A percentile compares a stretch with the other conserved stretches of the same genome.
phyloP scores from a whole-genome alignment of 257 asterid species.

The Nicotiana tomentosiformis region DNA sequence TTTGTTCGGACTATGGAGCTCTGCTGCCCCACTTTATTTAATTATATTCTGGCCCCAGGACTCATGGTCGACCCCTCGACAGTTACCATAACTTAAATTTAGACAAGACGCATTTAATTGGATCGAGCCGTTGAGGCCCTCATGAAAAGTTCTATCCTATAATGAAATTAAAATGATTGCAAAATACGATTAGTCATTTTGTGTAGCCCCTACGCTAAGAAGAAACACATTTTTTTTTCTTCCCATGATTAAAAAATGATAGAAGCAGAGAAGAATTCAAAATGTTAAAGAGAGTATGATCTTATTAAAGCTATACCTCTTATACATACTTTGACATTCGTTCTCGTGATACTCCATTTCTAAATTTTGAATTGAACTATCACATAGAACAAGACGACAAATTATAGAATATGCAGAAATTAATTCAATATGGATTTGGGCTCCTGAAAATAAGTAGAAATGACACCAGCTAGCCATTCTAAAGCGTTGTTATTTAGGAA shows the following conservation, averaged over 20 bases:
- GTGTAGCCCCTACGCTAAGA: background rate
- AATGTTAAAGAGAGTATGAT: background rate
- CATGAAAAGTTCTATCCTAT: background rate
- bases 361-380: background rate
- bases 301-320: background rate
- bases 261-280: background rate
- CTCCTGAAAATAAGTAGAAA: too few species aligned
- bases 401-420: background rate
- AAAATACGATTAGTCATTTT: background rate
- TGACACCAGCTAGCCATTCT: too few species aligned
- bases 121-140: background rate
- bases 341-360: background rate
- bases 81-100: background rate
- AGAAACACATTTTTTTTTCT: background rate
- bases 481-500: too few species aligned
- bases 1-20: background rate
- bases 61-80: background rate
- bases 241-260: background rate
- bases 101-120: background rate
- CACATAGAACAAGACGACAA: background rate
- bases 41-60: background rate
- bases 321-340: background rate
- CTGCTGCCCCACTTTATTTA: background rate
- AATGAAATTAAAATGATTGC: background rate
- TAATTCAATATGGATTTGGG: too few species aligned